These are phyloP conservation scores for Dactylellina cionopaga DNA, from an alignment of 2,329 filamentous ascomycete genomes.

Conservation along the genomic window DNA sequence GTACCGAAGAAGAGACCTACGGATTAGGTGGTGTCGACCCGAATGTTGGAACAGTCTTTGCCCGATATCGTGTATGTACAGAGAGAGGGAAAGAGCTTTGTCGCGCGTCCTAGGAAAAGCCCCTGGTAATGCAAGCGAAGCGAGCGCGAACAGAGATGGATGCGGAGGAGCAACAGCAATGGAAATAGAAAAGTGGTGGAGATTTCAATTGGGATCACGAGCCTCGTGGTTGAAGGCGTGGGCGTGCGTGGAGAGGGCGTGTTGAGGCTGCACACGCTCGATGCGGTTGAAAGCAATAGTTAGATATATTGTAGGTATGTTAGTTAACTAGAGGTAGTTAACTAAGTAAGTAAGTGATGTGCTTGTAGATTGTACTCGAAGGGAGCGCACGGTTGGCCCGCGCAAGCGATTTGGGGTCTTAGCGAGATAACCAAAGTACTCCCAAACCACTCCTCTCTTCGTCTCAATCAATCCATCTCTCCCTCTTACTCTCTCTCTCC, in stretches of 20 bases:
- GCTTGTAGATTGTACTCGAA: too few species aligned
- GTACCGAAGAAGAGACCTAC: slow-evolving; percentile 15
- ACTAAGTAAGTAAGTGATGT: too few species aligned
- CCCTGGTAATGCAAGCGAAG: neutral
- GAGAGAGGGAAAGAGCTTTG: neutral
- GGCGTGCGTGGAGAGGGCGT: neutral
- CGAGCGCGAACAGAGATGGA: neutral
- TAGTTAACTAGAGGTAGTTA: too few species aligned
- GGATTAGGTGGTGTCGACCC: slow-evolving; percentile 42
- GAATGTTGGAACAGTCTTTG: slow-evolving; percentile 8
- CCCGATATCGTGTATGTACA: slow-evolving; percentile 1
- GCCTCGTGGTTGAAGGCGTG: neutral
- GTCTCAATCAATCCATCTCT: too few species aligned
- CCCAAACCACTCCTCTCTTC: too few species aligned
- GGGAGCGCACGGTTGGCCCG: neutral
- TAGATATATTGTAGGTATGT: too few species aligned
- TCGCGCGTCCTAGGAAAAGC: slow-evolving; percentile 4
- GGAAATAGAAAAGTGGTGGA: neutral
- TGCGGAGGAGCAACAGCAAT: neutral
- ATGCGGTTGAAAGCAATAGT: too few species aligned
- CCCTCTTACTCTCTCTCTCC: slow-evolving; percentile 11
- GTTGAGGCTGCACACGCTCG: too few species aligned
- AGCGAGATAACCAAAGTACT: slow-evolving; percentile 34
- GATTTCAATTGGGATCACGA: slow-evolving; percentile 8
- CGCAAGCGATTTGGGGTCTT: neutral